Percentiles rank a stretch among this genome's conserved stretches.
These are phyloP conservation scores for Diaporthe velutina DNA, from an alignment of 2,329 filamentous ascomycete genomes.

Conservation along the genomic window DNA sequence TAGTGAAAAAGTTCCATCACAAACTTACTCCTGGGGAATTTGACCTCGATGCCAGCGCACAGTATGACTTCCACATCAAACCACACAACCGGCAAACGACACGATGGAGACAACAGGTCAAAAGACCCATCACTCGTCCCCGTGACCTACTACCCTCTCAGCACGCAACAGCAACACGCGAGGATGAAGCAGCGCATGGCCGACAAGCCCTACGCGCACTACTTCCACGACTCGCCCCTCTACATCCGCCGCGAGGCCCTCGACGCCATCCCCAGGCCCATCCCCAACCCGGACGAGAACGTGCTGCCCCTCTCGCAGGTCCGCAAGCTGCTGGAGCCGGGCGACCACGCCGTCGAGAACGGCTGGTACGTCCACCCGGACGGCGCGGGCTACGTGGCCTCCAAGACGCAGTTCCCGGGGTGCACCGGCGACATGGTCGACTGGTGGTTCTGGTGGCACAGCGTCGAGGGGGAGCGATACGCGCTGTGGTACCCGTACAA, in stretches of 20 bases:
- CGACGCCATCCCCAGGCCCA: conserved; percentile 34
- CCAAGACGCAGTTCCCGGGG: conserved; percentile 36
- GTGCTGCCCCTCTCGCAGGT: conserved; percentile 33
- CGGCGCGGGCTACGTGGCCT: conserved; percentile 40
- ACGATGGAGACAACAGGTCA: conserved; percentile 14
- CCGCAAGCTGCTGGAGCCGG: conserved; percentile 35
- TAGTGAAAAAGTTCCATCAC: no score
- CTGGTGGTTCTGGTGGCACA: conserved; percentile 44
- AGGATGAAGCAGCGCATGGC: conserved; percentile 29
- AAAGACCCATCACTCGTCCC: conserved; percentile 27
- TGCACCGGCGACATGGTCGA: conserved; percentile 40
- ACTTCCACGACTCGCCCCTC: conserved; percentile 34
- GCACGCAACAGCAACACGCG: conserved; percentile 30
- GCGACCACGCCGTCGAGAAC: conserved; percentile 38
- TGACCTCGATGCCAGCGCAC: neutral
- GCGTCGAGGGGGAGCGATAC: conserved; percentile 40
- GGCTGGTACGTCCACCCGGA: conserved; percentile 39
- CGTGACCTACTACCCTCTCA: conserved; percentile 39
- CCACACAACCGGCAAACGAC: neutral
- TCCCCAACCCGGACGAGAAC: conserved; percentile 22
- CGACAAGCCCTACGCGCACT: conserved; percentile 38
- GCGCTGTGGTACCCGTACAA: conserved; percentile 40
- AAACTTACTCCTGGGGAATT: fast-evolving
- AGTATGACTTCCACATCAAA: neutral
- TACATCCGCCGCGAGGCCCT: conserved; percentile 36